Conservation (phyloP, 192 early-diverging fungal species). For the Pilaira anomala region DNA sequence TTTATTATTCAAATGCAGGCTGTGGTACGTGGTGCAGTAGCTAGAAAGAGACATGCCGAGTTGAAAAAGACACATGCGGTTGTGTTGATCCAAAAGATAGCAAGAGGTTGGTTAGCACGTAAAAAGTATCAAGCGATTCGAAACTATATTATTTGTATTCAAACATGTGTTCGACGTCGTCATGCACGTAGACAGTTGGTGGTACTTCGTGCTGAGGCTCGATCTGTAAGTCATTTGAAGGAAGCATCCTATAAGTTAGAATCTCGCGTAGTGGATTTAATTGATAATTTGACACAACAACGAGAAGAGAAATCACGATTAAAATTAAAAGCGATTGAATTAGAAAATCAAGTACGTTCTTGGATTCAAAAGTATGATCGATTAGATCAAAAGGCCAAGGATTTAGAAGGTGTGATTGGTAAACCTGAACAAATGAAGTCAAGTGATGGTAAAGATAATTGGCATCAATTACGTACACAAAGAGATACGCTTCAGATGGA, state of each 20-base stretch:
- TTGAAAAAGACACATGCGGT: conserved; percentile 68
- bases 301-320: conserved; percentile 67
- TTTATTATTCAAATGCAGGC: conserved; percentile 66
- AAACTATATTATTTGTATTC: conserved; percentile 70
- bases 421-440: conserved; percentile 52
- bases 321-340: conserved; percentile 23
- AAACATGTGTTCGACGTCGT: conserved; percentile 77
- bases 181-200: conserved; percentile 69
- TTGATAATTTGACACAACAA: conserved; percentile 65
- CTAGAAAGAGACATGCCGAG: conserved; percentile 58
- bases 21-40: conserved; percentile 60
- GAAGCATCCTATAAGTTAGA: conserved; percentile 93
- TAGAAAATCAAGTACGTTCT: conserved; percentile 56
- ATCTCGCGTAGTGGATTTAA: conserved; percentile 93
- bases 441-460: conserved; percentile 49
- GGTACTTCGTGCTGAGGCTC: conserved; percentile 74
- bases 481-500: conserved; percentile 61
- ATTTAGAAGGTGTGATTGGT: conserved; percentile 41
- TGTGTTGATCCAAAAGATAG: conserved; percentile 68
- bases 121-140: conserved; percentile 51
- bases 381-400: conserved; percentile 57
- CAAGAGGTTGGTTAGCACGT: conserved; percentile 66
- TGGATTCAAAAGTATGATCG: conserved; percentile 77
- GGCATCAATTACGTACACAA: conserved; percentile 53
- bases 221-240: conserved; percentile 90